Base-by-base conservation (phyloP, 208 protist genomes). In the Leishmania turanica region DNA sequence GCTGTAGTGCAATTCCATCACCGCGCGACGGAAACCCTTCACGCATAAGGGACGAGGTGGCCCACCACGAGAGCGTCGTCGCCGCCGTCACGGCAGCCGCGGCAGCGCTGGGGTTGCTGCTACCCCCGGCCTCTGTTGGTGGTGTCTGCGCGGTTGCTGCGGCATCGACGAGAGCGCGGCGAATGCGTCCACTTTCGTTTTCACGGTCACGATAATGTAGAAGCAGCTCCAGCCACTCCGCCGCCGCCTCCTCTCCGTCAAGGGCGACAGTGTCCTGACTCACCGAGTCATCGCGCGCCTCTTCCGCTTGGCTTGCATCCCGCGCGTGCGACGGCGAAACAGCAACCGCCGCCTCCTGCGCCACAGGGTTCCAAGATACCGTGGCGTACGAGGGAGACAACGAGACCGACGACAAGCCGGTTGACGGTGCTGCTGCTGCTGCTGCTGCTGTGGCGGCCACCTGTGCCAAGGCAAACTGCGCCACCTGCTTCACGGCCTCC, bases 201-300 rank as follows among this genome's bases (percentile, higher is more conserved):
- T 89, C 83, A 9, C 86, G 83, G 34, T 89, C 86, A 53, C 85
- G 85, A 64, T 79, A 84, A 71, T 85, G 85, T 34, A 89, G 79
- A 6, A 89, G 82, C 47, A 86, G 42, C 60, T 86, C 77, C 13
- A 89, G 11, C 85, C 85, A 89, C 79, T 89, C 82, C 42, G 42
- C 82, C 53, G 74, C 81, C 47, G 54, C 81, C 37, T 80, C 81
- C 49, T 74, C 64, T 13, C 21, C 69, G 8, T 37, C 45, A 49
- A 74, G 24, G 45, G 40, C 37, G 65, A 45, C 37, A 0, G 65
- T 45, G 13, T 45, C 37, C 15, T 5, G 37, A 47, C 19, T 45
- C 37, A 45, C 34, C 37, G 65, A 70, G 65, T 45, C 2, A 27
- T 70, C 65, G 19, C 8, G 65, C 13, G 17, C n/a, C 17, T 42